Conservation (phyloP, 306 rosid genomes). For the Lathyrus sativus region DNA sequence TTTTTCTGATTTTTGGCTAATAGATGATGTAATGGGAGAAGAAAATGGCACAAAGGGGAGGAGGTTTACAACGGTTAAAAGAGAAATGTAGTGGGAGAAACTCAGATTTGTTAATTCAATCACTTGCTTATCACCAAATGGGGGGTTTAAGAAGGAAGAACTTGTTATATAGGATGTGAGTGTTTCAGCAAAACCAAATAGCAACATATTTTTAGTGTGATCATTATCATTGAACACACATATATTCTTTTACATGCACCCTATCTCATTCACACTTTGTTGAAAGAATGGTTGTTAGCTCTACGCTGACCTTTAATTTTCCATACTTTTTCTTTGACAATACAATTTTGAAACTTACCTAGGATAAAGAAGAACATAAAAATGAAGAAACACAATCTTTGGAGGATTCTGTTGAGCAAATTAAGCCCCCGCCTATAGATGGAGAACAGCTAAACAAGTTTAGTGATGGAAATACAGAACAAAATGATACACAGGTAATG, state of each 20-base stretch:
- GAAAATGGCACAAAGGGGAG: neutral
- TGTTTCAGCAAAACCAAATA: conserved; percentile 13
- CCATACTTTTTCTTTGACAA: conserved; percentile 24
- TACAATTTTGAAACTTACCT: conserved; percentile 27
- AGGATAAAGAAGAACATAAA: conserved; percentile 62
- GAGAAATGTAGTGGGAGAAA: neutral
- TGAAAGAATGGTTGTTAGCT: conserved; percentile 1
- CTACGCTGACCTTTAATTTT: conserved; percentile 10
- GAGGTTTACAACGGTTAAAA: neutral
- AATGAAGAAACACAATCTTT: conserved; percentile 49
- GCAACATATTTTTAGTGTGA: conserved; percentile 1
- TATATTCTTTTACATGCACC: conserved; percentile 1
- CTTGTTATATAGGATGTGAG: conserved; percentile 18
- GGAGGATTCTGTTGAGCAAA: conserved; percentile 49
- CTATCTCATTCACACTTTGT: conserved; percentile 3
- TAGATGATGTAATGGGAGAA: neutral
- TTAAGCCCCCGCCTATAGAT: conserved; percentile 46
- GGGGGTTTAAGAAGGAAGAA: neutral
- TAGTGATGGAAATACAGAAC: conserved; percentile 56
- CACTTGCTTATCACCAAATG: neutral
- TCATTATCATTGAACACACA: neutral
- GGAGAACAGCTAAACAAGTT: conserved; percentile 49
- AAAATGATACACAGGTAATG: conserved; percentile 55
- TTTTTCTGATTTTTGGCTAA: no score
- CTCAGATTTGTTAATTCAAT: neutral